Base-by-base conservation (phyloP, 139 green algal genomes). In the Closterium sp. region DNA sequence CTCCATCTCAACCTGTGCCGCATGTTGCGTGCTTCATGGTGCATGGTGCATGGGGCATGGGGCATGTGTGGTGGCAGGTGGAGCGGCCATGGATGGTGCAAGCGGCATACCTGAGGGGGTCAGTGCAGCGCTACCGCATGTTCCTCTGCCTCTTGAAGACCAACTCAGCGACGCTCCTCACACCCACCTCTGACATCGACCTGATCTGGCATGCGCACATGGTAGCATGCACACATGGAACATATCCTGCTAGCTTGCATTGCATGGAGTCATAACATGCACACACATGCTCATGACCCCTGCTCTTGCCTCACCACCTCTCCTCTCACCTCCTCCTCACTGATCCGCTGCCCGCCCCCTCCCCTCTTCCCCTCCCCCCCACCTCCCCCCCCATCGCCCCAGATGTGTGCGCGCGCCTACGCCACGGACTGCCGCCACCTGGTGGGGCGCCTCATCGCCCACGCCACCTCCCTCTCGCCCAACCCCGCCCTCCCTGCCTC, bases 101-200 rank as follows among this genome's bases (percentile, higher is more conserved):
- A 11, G 0, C 9, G 24, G 22, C 27, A 27, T 92, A 86, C 84
- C 70, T 92, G 79, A 31, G 22, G 84, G 30, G 31, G 31, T 31
- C 62, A 22, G 29, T 92, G 89, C 29, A 88, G 89, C 89, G 89
- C 19, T 92, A 92, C 89, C 79, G 84, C 30, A 88, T 70, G 79
- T 92, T 92, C 34, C 89, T 92, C 21, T n/a, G 89, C 89, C 30
- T 92, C 28, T 22, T 92, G 70, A 27, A 73, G 84, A 24, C 10
- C 24, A n/a, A 30, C 42, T 10, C 31, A n/a, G 38, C 9, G 30
- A 27, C 86, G 73, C 91, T 91, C 10, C 31, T 31, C 62, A 88
- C 91, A 10, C 91, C 91, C 86, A 93, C 91, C 24, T 93, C 88
- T 38, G 91, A 93, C 84, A 87, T 93, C n/a, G 91, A 93, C 86